phyloP scores from a whole-genome alignment of 768 basidiomycete genomes.

The Termitomyces bulborhizus region DNA sequence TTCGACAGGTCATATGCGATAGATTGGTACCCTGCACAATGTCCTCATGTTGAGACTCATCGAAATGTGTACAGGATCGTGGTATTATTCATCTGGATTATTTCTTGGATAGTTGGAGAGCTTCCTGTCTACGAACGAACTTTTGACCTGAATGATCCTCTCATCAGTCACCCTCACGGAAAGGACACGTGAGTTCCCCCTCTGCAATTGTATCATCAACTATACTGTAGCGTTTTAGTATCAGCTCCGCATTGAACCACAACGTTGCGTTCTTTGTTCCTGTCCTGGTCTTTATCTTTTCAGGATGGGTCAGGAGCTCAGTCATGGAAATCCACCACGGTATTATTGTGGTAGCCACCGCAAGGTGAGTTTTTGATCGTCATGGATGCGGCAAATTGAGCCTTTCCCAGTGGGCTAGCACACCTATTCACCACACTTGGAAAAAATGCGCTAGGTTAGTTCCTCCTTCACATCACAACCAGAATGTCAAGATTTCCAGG shows the following conservation, averaged over 20 bases:
- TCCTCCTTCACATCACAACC: not conserved
- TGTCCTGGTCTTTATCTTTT: slow-evolving; percentile 26
- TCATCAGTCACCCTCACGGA: slow-evolving; percentile 46
- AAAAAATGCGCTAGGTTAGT: slow-evolving; percentile 54
- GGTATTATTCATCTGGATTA: slow-evolving; percentile 35
- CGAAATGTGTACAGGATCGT: slow-evolving; percentile 20
- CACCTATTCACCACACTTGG: slow-evolving; percentile 42
- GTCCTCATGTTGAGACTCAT: not conserved
- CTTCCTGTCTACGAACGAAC: slow-evolving; percentile 43
- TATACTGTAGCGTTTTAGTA: slow-evolving; percentile 24
- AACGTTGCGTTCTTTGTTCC: slow-evolving; percentile 43
- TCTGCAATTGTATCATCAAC: not conserved
- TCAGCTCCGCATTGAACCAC: slow-evolving; percentile 41
- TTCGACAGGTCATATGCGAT: slow-evolving; percentile 38
- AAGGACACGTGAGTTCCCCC: slow-evolving; percentile 38
- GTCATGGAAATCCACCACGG: slow-evolving; percentile 53
- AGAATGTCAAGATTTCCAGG: slow-evolving; percentile 21
- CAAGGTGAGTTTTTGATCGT: slow-evolving; percentile 22
- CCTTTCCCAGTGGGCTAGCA: slow-evolving; percentile 30
- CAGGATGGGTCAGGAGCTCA: slow-evolving; percentile 37
- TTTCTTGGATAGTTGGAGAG: slow-evolving; percentile 30
- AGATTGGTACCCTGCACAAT: slow-evolving; percentile 40
- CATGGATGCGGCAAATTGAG: not conserved
- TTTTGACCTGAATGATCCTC: slow-evolving; percentile 42
- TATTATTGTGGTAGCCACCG: slow-evolving; percentile 40